Evolutionary conservation across 768 basidiomycete genomes (phyloP).

Genomic region (Tulasnella sp.): DNA sequence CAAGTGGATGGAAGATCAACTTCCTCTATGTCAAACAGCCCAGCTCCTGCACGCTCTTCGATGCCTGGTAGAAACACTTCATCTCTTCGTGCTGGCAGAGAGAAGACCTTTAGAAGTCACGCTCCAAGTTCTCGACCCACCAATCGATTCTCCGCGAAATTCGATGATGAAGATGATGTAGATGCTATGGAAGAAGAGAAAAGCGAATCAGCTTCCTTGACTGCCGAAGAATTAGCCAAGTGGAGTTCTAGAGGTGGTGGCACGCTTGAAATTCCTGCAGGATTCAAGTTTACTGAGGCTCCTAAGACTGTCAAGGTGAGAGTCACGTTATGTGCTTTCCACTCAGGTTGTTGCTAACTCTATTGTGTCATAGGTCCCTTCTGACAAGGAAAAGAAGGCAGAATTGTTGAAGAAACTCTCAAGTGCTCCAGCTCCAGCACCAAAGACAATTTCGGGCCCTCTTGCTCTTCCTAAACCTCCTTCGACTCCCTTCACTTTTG

Average conservation of each 20-base stretch:
- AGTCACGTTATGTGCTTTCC: neutral
- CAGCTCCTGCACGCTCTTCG: neutral
- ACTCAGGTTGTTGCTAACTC: neutral
- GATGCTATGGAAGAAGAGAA: slow-evolving; percentile 7
- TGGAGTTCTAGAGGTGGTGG: slow-evolving; percentile 1
- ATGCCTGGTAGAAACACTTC: slow-evolving; percentile 13
- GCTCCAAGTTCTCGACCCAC: slow-evolving; percentile 5
- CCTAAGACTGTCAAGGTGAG: neutral
- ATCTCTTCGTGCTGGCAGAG: slow-evolving; percentile 4
- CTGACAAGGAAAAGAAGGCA: neutral
- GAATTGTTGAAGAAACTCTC: neutral
- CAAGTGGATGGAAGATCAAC: no score
- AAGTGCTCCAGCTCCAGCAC: neutral
- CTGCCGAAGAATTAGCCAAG: slow-evolving; percentile 4
- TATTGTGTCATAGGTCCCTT: neutral
- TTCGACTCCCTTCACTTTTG: neutral
- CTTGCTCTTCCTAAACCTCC: neutral
- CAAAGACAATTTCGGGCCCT: neutral
- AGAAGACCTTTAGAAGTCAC: slow-evolving; percentile 1
- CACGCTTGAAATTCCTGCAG: slow-evolving; percentile 7
- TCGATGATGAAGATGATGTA: slow-evolving; percentile 11
- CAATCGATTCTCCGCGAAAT: slow-evolving; percentile 13
- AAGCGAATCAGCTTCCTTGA: slow-evolving; percentile 5
- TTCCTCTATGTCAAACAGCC: no score
- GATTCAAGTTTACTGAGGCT: slow-evolving; percentile 10